phyloP scores from a whole-genome alignment of 202 grass and related monocot genomes.

The Carex arenaria region DNA sequence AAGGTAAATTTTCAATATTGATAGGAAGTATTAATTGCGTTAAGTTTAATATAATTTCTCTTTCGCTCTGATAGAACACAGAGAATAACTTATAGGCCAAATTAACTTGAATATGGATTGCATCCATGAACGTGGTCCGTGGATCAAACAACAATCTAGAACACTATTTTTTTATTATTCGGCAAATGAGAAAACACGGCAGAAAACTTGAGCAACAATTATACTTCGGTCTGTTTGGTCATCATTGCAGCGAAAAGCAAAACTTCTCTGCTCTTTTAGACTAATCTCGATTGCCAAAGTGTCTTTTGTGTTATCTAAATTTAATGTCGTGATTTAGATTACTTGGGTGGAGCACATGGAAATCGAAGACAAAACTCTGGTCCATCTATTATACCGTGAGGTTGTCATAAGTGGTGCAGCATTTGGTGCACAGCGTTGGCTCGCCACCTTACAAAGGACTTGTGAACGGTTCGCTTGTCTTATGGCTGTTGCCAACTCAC shows the following conservation, averaged over 20 bases:
- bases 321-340: constrained; percentile 36
- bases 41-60: background rate
- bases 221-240: background rate
- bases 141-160: background rate
- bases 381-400: constrained; percentile 55
- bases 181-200: background rate
- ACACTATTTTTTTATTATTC: background rate
- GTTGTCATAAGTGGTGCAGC: constrained; percentile 62
- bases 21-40: background rate
- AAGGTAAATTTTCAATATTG: background rate
- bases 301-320: background rate
- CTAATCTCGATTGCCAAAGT: background rate
- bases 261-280: background rate
- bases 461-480: constrained; percentile 59
- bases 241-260: background rate
- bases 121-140: background rate
- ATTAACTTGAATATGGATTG: background rate
- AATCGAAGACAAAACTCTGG: constrained; percentile 52
- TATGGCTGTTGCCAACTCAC: constrained; percentile 30
- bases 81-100: background rate
- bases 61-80: background rate
- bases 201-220: background rate
- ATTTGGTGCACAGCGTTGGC: constrained; percentile 76
- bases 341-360: constrained; percentile 95
- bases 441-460: constrained; percentile 56